Evolutionary conservation across 2,329 filamentous ascomycete genomes (phyloP).

Genomic region (Penicillium hordei): DNA sequence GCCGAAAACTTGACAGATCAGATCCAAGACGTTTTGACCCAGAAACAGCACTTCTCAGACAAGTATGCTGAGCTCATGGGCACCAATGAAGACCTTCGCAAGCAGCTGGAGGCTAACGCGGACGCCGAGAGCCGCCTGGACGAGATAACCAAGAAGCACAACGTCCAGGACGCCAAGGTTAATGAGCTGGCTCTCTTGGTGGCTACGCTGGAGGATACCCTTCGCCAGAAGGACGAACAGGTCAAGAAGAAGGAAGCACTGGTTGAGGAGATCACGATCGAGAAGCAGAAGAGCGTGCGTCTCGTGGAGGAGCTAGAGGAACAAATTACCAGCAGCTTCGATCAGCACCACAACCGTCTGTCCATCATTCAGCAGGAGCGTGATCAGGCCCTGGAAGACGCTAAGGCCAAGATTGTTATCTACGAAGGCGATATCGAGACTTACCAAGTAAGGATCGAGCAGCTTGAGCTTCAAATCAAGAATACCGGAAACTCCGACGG

Average conservation of each 20-base stretch:
- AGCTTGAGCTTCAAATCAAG: slow-evolving; percentile 62
- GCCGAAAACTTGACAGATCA: slow-evolving; percentile 61
- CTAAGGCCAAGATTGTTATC: slow-evolving; percentile 61
- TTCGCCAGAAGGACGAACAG: slow-evolving; percentile 45
- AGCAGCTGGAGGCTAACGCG: slow-evolving; percentile 39
- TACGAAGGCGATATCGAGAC: slow-evolving; percentile 68
- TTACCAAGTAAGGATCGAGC: slow-evolving; percentile 56
- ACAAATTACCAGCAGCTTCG: slow-evolving; percentile 91
- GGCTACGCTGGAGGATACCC: slow-evolving; percentile 47
- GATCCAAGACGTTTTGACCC: slow-evolving; percentile 54
- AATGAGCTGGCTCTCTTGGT: slow-evolving; percentile 55
- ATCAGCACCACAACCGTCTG: slow-evolving; percentile 89
- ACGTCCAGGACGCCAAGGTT: slow-evolving; percentile 57
- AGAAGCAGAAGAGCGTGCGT: slow-evolving; percentile 87
- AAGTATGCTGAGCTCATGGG: slow-evolving; percentile 45
- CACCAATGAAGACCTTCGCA: slow-evolving; percentile 40
- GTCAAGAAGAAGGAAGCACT: slow-evolving; percentile 49
- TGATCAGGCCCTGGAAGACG: slow-evolving; percentile 74
- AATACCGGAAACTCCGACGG: slow-evolving; percentile 36
- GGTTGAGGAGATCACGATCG: slow-evolving; percentile 54
- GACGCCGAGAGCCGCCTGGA: slow-evolving; percentile 38
- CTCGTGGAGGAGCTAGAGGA: slow-evolving; percentile 96
- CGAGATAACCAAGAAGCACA: slow-evolving; percentile 41
- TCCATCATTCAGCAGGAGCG: slow-evolving; percentile 78
- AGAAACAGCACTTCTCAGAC: slow-evolving; percentile 45